Evolutionary conservation across 2,329 filamentous ascomycete species (phyloP).

Genomic region (Sordariomycetes sp.): DNA sequence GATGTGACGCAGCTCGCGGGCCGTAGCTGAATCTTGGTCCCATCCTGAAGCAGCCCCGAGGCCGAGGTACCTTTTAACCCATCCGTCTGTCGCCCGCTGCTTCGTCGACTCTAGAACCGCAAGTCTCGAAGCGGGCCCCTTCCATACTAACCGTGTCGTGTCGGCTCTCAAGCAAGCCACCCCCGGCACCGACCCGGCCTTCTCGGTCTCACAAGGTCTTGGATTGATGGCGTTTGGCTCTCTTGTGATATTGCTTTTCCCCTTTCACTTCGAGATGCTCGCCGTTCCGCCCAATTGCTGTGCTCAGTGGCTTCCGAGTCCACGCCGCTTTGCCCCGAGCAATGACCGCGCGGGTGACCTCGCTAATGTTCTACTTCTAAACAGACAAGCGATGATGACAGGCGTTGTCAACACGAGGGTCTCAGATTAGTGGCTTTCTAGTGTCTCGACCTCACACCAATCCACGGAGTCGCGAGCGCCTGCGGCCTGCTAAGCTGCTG

Average conservation of each 20-base stretch:
- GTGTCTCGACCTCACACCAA: background rate
- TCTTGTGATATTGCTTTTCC: background rate
- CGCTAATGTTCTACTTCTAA: background rate
- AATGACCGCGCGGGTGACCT: background rate
- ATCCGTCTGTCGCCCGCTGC: background rate
- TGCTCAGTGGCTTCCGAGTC: background rate
- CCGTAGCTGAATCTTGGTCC: background rate
- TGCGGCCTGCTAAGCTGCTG: background rate
- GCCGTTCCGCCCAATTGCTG: background rate
- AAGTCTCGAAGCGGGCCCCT: too few species aligned
- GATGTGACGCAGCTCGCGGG: background rate
- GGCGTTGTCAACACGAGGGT: background rate
- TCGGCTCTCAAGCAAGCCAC: background rate
- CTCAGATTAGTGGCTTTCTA: background rate
- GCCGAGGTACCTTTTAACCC: background rate
- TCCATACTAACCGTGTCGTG: background rate
- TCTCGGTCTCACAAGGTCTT: background rate
- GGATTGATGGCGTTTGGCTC: background rate
- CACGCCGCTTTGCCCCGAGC: background rate
- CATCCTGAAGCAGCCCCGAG: background rate
- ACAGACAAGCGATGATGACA: background rate
- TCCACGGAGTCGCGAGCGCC: background rate
- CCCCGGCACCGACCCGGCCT: background rate
- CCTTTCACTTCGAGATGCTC: background rate
- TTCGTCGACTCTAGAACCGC: background rate